Base-by-base conservation (phyloP, 2,329 filamentous ascomycete species). In the Leptographium flavum region DNA sequence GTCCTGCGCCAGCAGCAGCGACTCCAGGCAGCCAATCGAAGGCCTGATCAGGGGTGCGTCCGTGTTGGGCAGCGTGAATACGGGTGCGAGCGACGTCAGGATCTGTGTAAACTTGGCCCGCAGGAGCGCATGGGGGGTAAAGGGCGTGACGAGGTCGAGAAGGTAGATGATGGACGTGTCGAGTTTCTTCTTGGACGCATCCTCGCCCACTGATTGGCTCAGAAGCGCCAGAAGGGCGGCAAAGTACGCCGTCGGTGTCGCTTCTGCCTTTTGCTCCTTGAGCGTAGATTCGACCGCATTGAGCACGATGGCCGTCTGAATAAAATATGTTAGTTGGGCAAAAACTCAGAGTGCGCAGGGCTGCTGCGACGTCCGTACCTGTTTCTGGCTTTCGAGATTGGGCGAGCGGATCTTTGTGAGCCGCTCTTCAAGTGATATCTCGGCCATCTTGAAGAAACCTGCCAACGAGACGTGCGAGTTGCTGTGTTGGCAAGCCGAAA, bases 391-490 rank as follows among this genome's bases (percentile, higher is more conserved):
- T 64, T 95, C 85, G 57, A 95, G 77, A 66, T 94, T 94, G 46
- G 90, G 90, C 59, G 84, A 92, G 67, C 90, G 84, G 64, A 96
- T 95, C 76, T 93, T 94, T 69, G 88, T 85, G 62, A 96, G 78
- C 71, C 87, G 93, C 71, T 94, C 88, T 61, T 83, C 79, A 58
- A 96, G 59, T 53, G 70, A 66, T 55, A 65, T 60, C 53, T 66
- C 65, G 56, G 66, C 63, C 71, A 74, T 75, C 49, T 37, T 47
- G 40, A n/a, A 28, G 37, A 22, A 10, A 4, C 13, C 10, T 17
- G 14, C 39, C 19, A 17, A 8, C n/a, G 28, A 41, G 27, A 41
- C 39, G 22, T 21, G 28, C 2, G 17, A 31, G 28, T 32, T 31
- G 27, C 17, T 32, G 25, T 28, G 17, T 17, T 5, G 19, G 22